Evolutionary conservation across 495 filamentous ascomycete genomes (phyloP).

Genomic region (Ramalina intermedia): DNA sequence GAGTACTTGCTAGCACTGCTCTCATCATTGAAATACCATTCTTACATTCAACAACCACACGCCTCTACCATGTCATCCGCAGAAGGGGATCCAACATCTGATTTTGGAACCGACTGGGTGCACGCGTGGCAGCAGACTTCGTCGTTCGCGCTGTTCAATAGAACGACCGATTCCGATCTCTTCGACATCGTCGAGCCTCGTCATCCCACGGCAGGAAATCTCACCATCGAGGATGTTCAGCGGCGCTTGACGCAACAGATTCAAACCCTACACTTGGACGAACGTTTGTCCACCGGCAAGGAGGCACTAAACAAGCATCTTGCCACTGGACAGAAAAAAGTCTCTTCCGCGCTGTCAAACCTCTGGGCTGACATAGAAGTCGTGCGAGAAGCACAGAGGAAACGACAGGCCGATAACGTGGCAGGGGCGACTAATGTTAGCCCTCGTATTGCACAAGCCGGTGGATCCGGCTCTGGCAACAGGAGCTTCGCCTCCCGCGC

Average conservation of each 20-base stretch:
- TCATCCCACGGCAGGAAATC: conserved; percentile 87
- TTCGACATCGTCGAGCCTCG: conserved; percentile 89
- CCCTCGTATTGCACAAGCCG: neutral
- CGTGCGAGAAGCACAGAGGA: conserved; percentile 65
- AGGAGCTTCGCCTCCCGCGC: conserved; percentile 16
- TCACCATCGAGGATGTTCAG: conserved; percentile 91
- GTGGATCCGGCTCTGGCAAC: conserved; percentile 16
- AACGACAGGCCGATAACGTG: conserved; percentile 40
- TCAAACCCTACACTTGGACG: conserved; percentile 76
- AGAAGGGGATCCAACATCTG: conserved; percentile 73
- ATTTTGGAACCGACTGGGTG: conserved; percentile 66
- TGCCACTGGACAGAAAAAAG: conserved; percentile 71
- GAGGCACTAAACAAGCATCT: conserved; percentile 69
- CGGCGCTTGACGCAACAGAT: conserved; percentile 78
- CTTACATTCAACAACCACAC: conserved; percentile 39
- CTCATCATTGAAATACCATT: conserved; percentile 77
- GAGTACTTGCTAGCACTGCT: conserved; percentile 88
- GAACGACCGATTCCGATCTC: conserved; percentile 66
- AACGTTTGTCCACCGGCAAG: conserved; percentile 58
- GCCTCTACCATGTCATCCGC: conserved; percentile 21
- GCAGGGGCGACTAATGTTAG: conserved; percentile 21
- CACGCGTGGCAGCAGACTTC: conserved; percentile 74
- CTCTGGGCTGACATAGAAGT: conserved; percentile 81
- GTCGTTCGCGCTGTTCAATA: conserved; percentile 74
- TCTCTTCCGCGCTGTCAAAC: conserved; percentile 67